A percentile compares a stretch with the other conserved stretches of the same genome.
Conservation (phyloP, 2,329 filamentous ascomycete species). For the Claviceps sp. region DNA sequence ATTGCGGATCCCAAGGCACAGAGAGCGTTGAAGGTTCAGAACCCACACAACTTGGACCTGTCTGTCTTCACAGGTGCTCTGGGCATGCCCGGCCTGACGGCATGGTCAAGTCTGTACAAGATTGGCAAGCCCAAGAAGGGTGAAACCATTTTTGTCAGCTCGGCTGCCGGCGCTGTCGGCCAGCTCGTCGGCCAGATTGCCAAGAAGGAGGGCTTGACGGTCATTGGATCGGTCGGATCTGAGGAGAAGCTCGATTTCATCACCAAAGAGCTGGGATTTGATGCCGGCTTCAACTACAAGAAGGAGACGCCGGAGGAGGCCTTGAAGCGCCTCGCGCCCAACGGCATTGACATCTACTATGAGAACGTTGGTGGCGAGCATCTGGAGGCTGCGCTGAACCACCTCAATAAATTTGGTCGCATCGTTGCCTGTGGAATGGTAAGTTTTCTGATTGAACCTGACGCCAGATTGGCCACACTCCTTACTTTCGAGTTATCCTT, state of each 20-base stretch:
- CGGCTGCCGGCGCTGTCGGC: slow-evolving; percentile 69
- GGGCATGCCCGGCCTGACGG: slow-evolving; percentile 47
- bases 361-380: slow-evolving; percentile 42
- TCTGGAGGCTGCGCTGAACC: slow-evolving; percentile 30
- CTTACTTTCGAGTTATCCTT: no score
- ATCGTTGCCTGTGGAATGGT: slow-evolving; percentile 53
- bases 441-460: slow-evolving; percentile 10
- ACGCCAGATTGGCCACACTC: no score
- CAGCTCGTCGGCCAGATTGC: slow-evolving; percentile 74
- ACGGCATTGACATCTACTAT: slow-evolving; percentile 60
- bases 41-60: slow-evolving; percentile 53
- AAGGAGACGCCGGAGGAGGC: slow-evolving; percentile 59
- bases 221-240: slow-evolving; percentile 68
- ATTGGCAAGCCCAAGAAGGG: slow-evolving; percentile 50
- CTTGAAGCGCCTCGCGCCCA: slow-evolving; percentile 54
- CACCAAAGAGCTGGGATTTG: slow-evolving; percentile 35
- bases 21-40: slow-evolving; percentile 44
- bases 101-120: slow-evolving; percentile 55
- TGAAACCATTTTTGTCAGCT: slow-evolving; percentile 70
- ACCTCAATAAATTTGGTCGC: slow-evolving; percentile 48
- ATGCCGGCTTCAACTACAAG: slow-evolving; percentile 76
- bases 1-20: slow-evolving; percentile 32
- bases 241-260: slow-evolving; percentile 67
- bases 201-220: slow-evolving; percentile 65
- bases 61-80: slow-evolving; percentile 61